phyloP scores from a whole-genome alignment of 371 early-diverging fungal species.

The Mortierella sp. region DNA sequence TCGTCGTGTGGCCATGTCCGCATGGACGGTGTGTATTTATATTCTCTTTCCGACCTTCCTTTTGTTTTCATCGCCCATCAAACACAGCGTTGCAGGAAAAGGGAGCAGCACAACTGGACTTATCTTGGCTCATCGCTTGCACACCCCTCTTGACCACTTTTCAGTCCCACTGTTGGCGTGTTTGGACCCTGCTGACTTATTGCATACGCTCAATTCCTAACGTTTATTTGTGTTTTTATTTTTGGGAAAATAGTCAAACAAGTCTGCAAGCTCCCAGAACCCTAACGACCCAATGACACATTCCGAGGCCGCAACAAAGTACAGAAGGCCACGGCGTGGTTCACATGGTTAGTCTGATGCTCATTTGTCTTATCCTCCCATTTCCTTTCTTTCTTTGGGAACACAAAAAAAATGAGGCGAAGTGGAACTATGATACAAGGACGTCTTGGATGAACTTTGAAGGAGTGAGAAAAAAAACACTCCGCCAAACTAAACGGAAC shows the following conservation, averaged over 20 bases:
- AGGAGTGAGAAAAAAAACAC: conserved; percentile 4
- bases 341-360: conserved; percentile 46
- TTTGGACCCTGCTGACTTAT: not conserved
- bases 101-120: not conserved
- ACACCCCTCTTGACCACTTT: not conserved
- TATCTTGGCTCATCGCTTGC: not conserved
- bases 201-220: conserved; percentile 1
- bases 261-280: conserved; percentile 12
- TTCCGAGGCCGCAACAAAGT: conserved; percentile 45
- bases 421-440: not conserved
- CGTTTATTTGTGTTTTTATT: not conserved
- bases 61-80: not conserved
- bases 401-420: not conserved
- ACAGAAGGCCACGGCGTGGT: conserved; percentile 54
- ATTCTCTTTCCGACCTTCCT: not conserved
- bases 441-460: not conserved
- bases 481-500: conserved; percentile 3
- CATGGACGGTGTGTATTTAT: not conserved
- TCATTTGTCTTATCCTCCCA: not conserved
- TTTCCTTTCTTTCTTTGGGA: not conserved
- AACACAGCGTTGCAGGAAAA: not conserved
- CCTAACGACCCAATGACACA: conserved; percentile 47
- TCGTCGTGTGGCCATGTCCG: conserved; percentile 5
- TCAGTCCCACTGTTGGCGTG: not conserved
- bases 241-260: conserved; percentile 15